Evolutionary conservation across 352 stramenopile species (phyloP).

Genomic region (Globisporangium uncinulatum): DNA sequence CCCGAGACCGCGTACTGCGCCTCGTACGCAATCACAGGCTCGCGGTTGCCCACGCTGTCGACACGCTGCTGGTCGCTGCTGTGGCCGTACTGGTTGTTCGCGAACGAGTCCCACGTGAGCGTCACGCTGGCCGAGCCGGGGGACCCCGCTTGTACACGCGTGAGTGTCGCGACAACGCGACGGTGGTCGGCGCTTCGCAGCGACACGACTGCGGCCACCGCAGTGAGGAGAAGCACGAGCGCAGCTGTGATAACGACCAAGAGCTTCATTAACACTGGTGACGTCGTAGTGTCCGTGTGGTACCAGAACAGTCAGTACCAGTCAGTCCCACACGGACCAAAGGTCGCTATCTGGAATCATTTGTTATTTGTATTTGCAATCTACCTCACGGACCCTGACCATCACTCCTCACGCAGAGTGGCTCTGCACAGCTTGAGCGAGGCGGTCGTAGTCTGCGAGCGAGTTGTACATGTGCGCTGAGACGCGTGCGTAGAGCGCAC

Average conservation of each 20-base stretch:
- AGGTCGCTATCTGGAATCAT: not conserved
- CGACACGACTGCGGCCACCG: not conserved
- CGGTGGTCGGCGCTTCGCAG: slow-evolving; percentile 9
- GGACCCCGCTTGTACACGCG: slow-evolving; percentile 27
- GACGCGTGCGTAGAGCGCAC: slow-evolving; percentile 83
- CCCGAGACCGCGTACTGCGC: slow-evolving; percentile 42
- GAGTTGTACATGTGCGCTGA: slow-evolving; percentile 93
- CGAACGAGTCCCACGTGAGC: slow-evolving; percentile 41
- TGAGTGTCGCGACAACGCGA: slow-evolving; percentile 23
- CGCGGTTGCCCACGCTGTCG: slow-evolving; percentile 13
- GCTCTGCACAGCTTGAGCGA: slow-evolving; percentile 24
- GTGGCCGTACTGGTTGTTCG: slow-evolving; percentile 17
- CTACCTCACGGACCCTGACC: not conserved
- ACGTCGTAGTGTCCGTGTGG: too few species aligned
- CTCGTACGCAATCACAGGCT: slow-evolving; percentile 46
- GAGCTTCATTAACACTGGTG: too few species aligned
- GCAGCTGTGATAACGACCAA: not conserved
- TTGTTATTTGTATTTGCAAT: slow-evolving; percentile 3
- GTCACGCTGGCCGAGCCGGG: slow-evolving; percentile 31
- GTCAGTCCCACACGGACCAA: too few species aligned
- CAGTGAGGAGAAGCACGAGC: slow-evolving; percentile 1
- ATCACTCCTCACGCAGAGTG: not conserved
- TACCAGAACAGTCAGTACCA: too few species aligned
- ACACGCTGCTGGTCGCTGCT: slow-evolving; percentile 9
- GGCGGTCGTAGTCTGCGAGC: slow-evolving; percentile 72